phyloP scores from a whole-genome alignment of 257 asterid species.

The Plantago ovata region DNA sequence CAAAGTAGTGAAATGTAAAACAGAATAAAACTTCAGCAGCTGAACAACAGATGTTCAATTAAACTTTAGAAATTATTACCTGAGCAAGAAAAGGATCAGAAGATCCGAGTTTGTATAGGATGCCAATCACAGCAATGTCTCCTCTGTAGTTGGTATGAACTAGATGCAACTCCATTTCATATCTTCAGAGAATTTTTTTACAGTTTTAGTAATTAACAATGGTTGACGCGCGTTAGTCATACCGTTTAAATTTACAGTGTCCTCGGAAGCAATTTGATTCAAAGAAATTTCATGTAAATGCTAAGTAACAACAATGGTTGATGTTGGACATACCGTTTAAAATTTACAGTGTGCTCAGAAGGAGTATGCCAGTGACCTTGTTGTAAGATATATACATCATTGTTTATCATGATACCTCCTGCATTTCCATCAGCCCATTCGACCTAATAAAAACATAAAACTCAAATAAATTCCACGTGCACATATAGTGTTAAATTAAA shows the following conservation, averaged over 20 bases:
- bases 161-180: conserved; percentile 55
- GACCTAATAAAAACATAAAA: conserved; percentile 36
- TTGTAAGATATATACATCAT: conserved; percentile 31
- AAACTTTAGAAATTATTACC: background rate
- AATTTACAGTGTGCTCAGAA: conserved; percentile 57
- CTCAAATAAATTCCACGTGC: no score
- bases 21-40: no score
- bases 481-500: no score
- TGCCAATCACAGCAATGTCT: conserved; percentile 42
- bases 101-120: conserved; percentile 45
- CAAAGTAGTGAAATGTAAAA: no score
- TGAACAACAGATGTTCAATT: no score
- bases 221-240: no score
- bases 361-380: conserved; percentile 84
- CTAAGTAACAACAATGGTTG: no score
- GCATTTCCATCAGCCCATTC: conserved; percentile 48
- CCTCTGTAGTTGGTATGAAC: conserved; percentile 46
- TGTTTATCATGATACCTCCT: conserved; percentile 32
- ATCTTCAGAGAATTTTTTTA: conserved; percentile 25
- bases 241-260: no score
- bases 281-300: no score
- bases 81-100: conserved; percentile 44
- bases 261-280: no score
- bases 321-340: conserved; percentile 39
- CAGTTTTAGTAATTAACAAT: no score